phyloP scores from a whole-genome alignment of 352 stramenopile genomes.

The Blastocystis sp. region DNA sequence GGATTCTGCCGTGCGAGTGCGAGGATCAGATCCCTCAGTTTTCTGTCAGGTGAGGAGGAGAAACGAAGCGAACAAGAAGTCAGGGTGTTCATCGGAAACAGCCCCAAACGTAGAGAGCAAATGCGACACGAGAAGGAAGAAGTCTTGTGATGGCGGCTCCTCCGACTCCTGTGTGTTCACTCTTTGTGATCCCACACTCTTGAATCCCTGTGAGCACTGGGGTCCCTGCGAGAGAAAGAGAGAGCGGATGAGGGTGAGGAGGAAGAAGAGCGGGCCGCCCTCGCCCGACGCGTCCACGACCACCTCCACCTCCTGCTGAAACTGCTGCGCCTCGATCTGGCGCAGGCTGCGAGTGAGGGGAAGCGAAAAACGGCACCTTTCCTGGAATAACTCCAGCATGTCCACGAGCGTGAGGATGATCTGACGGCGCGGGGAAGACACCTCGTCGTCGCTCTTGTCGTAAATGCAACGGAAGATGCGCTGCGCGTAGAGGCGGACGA shows the following conservation, averaged over 20 bases:
- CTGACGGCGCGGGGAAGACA: background rate
- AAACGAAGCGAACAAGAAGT: slow-evolving; percentile 7
- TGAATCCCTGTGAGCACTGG: background rate
- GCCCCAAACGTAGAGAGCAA: slow-evolving; percentile 37
- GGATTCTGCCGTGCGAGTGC: background rate
- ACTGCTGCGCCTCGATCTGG: background rate
- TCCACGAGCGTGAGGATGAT: slow-evolving; percentile 27
- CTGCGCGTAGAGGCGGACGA: slow-evolving; percentile 18
- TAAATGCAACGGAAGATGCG: slow-evolving; percentile 38
- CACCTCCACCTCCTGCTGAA: slow-evolving; percentile 3
- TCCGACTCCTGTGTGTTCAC: background rate
- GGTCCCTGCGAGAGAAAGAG: slow-evolving; percentile 12
- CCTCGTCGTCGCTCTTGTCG: background rate
- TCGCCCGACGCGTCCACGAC: background rate
- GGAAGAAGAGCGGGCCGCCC: slow-evolving; percentile 8
- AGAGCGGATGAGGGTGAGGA: slow-evolving; percentile 47
- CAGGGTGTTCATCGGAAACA: slow-evolving; percentile 46
- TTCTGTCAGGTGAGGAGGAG: background rate
- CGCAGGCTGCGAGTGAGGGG: background rate
- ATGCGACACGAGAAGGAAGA: background rate
- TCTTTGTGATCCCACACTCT: background rate
- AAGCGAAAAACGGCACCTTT: slow-evolving; percentile 4
- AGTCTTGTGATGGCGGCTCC: background rate
- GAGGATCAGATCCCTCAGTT: slow-evolving; percentile 38
- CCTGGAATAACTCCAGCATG: slow-evolving; percentile 31